Evolutionary conservation across 139 green algal species (phyloP), one percentile per base, ranked within the genome.

Genomic region (Micractinium conductrix): DNA sequence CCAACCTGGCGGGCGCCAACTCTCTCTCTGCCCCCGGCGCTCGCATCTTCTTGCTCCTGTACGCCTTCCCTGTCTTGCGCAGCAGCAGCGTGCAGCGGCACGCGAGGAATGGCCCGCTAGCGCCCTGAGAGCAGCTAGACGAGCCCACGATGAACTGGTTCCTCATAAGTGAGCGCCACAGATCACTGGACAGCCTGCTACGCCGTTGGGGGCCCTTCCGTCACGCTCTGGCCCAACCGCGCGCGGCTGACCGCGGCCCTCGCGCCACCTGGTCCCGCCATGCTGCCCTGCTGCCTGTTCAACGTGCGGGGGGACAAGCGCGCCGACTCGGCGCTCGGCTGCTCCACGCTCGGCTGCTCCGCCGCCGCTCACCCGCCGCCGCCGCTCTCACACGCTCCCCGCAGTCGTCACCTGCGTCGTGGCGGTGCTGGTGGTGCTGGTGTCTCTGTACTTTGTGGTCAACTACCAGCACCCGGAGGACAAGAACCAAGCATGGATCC

Each of bases 391-490:
- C 65, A 43, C 33, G n/a, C 70, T 4, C 2, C 55, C 16, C 38
- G 75, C 79, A 84, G 71, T 81, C 38, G 33, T 79, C 53, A 85
- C 79, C 38, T 81, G 68, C 37, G 87, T 98, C 0, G 84, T 98
- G 3, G 85, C 79, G 10, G 40, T 96, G 4, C 60, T 99, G 17
- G 86, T 96, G 22, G 40, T 98, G 5, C 83, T 84, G 1, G 85
- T 88, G 53, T 91, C 85, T 85, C 60, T 99, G 0, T 99, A 99
- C 86, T 68, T 99, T 1, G 88, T 99, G 0, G 86, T 99, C 2
- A 84, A 95, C 60, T 99, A 96, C 81, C 92, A 97, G 81, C 97
- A 99, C 84, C 97, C 80, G 2, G 95, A 99, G 84, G 97, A 99
- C 90, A 88, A 86, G 7, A 99, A 99, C 74, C 97, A 99, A 73